A percentile compares a stretch with the other conserved stretches of the same genome.
These are phyloP conservation scores for Agaricus subrufescens DNA, from an alignment of 768 basidiomycete genomes.

Conservation along the genomic window DNA sequence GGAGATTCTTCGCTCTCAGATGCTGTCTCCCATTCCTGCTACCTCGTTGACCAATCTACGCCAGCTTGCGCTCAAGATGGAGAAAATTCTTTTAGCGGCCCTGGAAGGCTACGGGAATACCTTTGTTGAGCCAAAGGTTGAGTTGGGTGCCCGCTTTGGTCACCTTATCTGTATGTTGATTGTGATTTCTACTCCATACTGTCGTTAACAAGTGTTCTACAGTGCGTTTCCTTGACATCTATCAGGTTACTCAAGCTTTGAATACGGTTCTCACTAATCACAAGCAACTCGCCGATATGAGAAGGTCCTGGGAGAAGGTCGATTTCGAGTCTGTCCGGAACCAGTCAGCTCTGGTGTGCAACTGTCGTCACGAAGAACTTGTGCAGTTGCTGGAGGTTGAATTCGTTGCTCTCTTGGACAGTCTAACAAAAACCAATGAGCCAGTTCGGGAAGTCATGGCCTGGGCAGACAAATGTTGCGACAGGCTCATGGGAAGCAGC, in stretches of 20 bases:
- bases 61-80: constrained; percentile 87
- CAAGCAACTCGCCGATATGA: constrained; percentile 83
- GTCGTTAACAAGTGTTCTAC: constrained; percentile 12
- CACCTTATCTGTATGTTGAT: constrained; percentile 76
- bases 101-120: constrained; percentile 82
- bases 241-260: constrained; percentile 86
- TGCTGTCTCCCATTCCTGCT: constrained; percentile 72
- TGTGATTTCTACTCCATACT: constrained; percentile 10
- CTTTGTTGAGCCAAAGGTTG: constrained; percentile 89
- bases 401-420: constrained; percentile 73
- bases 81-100: constrained; percentile 79
- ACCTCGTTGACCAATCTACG: constrained; percentile 66
- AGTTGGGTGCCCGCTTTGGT: constrained; percentile 85
- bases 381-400: constrained; percentile 83
- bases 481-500: constrained; percentile 70
- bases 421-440: constrained; percentile 64
- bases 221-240: constrained; percentile 92
- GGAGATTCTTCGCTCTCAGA: constrained; percentile 78
- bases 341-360: constrained; percentile 90
- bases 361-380: constrained; percentile 87
- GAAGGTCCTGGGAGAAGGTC: constrained; percentile 81
- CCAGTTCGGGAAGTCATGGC: constrained; percentile 85
- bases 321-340: constrained; percentile 91
- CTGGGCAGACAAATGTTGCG: constrained; percentile 90
- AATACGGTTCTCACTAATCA: constrained; percentile 85